Percentiles rank a stretch among this genome's conserved stretches.
Evolutionary conservation across 2,329 filamentous ascomycete genomes (phyloP).

Genomic region (Geosmithia flava): DNA sequence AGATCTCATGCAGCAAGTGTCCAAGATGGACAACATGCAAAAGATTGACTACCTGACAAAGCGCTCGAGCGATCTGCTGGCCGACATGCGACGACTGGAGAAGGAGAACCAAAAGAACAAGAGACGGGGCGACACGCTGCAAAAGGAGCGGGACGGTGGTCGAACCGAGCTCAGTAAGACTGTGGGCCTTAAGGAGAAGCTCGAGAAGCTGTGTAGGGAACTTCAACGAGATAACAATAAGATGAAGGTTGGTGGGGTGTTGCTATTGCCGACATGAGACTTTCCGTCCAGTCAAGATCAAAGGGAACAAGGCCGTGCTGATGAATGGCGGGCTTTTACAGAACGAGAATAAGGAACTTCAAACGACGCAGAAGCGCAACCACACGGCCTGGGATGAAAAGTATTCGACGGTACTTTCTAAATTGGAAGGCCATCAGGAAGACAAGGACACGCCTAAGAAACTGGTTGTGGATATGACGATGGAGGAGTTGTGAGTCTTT

Average conservation of each 20-base stretch:
- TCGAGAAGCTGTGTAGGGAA: constrained; percentile 92
- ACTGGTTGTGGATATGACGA: constrained; percentile 70
- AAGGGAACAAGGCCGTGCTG: not conserved
- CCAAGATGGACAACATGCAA: constrained; percentile 83
- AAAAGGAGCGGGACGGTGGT: constrained; percentile 91
- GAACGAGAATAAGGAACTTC: constrained; percentile 88
- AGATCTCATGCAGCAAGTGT: constrained; percentile 77
- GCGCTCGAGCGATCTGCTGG: constrained; percentile 80
- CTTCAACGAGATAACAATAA: constrained; percentile 97
- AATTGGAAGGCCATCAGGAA: constrained; percentile 80
- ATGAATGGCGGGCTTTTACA: constrained; percentile 17
- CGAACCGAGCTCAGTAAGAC: constrained; percentile 85
- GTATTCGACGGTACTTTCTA: constrained; percentile 65
- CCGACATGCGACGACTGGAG: constrained; percentile 92
- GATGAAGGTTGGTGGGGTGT: constrained; percentile 58
- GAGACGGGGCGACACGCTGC: constrained; percentile 83
- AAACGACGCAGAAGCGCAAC: constrained; percentile 74
- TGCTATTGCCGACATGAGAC: not conserved
- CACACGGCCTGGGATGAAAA: constrained; percentile 76
- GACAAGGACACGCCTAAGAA: constrained; percentile 74
- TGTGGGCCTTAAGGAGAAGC: constrained; percentile 82
- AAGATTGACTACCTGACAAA: constrained; percentile 86
- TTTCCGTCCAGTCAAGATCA: too few species aligned
- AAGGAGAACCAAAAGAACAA: constrained; percentile 93
- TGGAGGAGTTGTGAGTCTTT: constrained; percentile 69